Evolutionary conservation across 1,284 basidiomycete species (phyloP), one percentile per base, ranked within the genome.

Genomic region (Cutaneotrichosporon sp.): DNA sequence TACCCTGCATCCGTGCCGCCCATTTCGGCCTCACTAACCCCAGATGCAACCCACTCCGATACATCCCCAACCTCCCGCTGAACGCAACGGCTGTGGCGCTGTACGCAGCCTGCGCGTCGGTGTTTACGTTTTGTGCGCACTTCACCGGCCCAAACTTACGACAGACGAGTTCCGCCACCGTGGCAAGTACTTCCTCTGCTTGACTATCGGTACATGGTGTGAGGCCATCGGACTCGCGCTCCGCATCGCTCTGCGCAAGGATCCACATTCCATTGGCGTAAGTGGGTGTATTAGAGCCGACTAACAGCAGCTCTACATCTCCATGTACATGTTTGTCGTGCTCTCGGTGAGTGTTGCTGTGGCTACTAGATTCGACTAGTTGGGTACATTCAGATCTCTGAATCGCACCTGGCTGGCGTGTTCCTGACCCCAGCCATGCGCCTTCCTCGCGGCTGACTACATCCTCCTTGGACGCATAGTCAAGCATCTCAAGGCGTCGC

Each of bases 371-470:
- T n/a, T n/a, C n/a, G n/a, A n/a, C n/a, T n/a, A n/a, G n/a, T n/a
- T n/a, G n/a, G n/a, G 26, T 26, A 26, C 26, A 2, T 26, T 26
- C 2, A 26, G 26, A 3, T 26, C 26, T 26, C 26, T 26, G 1
- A 26, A 26, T 26, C 26, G 26, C 26, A 26, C 26, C 26, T 6
- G 13, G 8, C 18, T 31, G 6, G 21, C 26, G 16, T n/a, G n/a
- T 34, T 38, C 21, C 52, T 59, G 11, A 63, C 56, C 16, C 31
- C 68, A 85, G 81, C 88, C 89, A 6, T 90, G 89, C 70, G 87
- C 86, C n/a, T 90, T 89, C 81, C 87, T 90, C 66, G 89, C 89
- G 4, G 85, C 87, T 34, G 84, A 87, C 72, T 90, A 90, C 70
- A 81, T 89, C 60, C 81, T 90, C 26, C 83, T 90, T 8, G 87